Evolutionary conservation across 78 protist species (phyloP).

Genomic region (Thecamonas trahens): DNA sequence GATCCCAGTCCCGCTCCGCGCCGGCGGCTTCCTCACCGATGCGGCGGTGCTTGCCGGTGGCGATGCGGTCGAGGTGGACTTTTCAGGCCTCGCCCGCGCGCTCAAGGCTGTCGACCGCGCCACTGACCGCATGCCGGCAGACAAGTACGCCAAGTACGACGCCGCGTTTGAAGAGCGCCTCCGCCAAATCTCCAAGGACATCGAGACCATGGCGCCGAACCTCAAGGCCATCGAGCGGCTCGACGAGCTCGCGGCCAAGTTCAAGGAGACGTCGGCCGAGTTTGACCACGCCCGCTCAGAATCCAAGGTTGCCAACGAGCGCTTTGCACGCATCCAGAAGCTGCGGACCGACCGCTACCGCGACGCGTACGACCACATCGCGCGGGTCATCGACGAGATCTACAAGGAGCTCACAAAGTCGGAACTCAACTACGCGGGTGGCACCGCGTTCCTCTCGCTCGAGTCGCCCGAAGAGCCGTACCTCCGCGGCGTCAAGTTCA

Average conservation of each 20-base stretch:
- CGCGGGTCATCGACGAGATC: conserved; percentile 33
- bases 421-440: conserved; percentile 26
- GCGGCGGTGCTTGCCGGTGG: background rate
- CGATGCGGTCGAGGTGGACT: background rate
- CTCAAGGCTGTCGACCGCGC: too few species aligned
- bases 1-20: background rate
- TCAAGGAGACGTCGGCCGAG: conserved; percentile 1
- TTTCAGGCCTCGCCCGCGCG: too few species aligned
- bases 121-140: too few species aligned
- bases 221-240: conserved; percentile 45
- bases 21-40: background rate
- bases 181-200: background rate
- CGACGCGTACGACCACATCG: conserved; percentile 44
- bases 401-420: conserved; percentile 73
- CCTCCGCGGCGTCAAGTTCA: conserved; percentile 77
- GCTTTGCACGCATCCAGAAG: conserved; percentile 9
- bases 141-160: too few species aligned
- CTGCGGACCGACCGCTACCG: conserved; percentile 30
- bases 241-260: conserved; percentile 9
- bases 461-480: conserved; percentile 79
- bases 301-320: background rate
- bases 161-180: background rate
- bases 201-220: conserved; percentile 51
- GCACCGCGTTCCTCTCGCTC: conserved; percentile 65
- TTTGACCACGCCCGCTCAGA: conserved; percentile 4